Conservation (phyloP, 345 rosid species). For the Noccaea bulbosa region DNA sequence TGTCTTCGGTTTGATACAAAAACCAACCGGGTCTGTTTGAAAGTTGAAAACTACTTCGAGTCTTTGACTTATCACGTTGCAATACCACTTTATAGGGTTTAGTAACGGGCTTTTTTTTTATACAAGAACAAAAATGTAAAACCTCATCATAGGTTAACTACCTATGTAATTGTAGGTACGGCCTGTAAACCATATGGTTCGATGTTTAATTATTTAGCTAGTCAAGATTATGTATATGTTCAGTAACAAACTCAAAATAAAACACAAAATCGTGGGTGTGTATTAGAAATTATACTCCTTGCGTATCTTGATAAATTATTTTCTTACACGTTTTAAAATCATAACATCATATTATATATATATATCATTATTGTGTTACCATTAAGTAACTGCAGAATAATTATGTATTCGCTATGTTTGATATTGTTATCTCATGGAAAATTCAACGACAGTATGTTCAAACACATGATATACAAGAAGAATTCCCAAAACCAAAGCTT, state of each 20-base stretch:
- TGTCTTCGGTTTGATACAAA: constrained; percentile 20
- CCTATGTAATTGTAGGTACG: not conserved
- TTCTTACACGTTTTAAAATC: not conserved
- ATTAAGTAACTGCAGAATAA: not conserved
- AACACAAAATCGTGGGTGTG: not conserved
- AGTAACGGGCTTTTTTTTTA: constrained; percentile 8
- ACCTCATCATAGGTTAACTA: constrained; percentile 9
- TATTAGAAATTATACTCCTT: constrained; percentile 2
- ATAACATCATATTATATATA: not conserved
- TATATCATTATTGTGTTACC: not conserved
- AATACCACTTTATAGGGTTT: constrained; percentile 36
- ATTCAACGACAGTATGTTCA: not conserved
- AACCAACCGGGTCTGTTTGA: constrained; percentile 16
- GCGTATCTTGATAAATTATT: not conserved
- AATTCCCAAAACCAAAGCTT: constrained; percentile 42
- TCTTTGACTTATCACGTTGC: constrained; percentile 32
- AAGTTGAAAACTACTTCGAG: constrained; percentile 14
- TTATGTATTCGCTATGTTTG: not conserved
- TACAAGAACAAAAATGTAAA: constrained; percentile 5
- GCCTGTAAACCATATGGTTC: constrained; percentile 2
- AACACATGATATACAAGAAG: constrained; percentile 19
- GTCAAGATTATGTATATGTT: constrained; percentile 12
- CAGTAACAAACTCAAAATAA: constrained; percentile 2
- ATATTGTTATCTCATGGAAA: not conserved
- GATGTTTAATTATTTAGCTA: not conserved